These are phyloP conservation scores for Medakamo hakoo DNA, from an alignment of 139 green algal species.

Conservation along the genomic window DNA sequence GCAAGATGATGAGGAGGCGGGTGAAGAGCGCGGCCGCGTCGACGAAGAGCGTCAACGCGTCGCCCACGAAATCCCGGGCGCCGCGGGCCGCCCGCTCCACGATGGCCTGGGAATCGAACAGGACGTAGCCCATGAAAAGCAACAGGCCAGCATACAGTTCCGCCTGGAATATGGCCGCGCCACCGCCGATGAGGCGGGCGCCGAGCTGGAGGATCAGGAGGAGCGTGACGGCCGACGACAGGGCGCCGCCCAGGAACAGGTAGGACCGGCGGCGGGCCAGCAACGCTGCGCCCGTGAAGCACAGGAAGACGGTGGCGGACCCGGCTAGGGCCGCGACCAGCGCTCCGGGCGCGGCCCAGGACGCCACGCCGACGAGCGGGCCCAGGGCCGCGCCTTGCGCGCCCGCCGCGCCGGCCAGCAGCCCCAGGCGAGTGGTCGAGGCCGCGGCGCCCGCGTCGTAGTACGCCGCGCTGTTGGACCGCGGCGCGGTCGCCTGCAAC, in stretches of 20 bases:
- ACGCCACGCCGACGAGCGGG: constrained; percentile 18
- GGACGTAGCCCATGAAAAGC: constrained; percentile 47
- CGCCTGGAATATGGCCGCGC: constrained; percentile 15
- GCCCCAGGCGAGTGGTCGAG: constrained; percentile 11
- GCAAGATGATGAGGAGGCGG: constrained; percentile 49
- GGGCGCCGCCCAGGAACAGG: constrained; percentile 35
- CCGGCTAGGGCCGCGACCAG: constrained; percentile 27
- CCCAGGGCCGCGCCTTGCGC: constrained; percentile 28
- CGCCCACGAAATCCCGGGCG: constrained; percentile 12
- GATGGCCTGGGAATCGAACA: constrained; percentile 61
- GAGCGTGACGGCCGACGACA: constrained; percentile 16
- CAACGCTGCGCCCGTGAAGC: constrained; percentile 47
- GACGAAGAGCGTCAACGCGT: constrained; percentile 32
- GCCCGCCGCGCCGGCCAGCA: constrained; percentile 32
- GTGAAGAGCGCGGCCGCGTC: constrained; percentile 42
- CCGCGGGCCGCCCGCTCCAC: constrained; percentile 26
- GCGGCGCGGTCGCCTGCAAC: constrained; percentile 22
- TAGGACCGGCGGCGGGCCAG: constrained; percentile 32
- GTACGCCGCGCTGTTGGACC: too few relatives aligned
- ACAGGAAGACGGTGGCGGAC: constrained; percentile 40
- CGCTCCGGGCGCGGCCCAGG: constrained; percentile 5
- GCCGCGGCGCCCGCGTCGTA: constrained; percentile 12
- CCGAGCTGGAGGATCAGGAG: constrained; percentile 34
- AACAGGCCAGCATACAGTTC: constrained; percentile 52
- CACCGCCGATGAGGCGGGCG: constrained; percentile 20